A percentile compares a stretch with the other conserved stretches of the same genome.
Conservation (phyloP, 768 basidiomycete genomes). For the Paxillus rubicundulus region DNA sequence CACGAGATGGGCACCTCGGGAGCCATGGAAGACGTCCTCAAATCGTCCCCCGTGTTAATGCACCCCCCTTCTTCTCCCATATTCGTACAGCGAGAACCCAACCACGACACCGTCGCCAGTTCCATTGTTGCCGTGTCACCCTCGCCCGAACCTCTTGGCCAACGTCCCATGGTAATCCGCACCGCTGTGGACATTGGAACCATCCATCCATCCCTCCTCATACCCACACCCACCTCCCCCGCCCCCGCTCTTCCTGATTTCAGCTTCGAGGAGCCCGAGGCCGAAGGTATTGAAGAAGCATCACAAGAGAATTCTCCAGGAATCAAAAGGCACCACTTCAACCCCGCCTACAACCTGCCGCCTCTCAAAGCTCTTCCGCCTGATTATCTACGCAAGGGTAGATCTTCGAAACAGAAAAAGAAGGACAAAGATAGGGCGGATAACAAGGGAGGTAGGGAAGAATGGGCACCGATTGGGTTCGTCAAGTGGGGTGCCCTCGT, state of each 20-base stretch:
- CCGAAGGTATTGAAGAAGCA: conserved; percentile 21
- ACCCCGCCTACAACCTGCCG: conserved; percentile 53
- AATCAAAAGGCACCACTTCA: conserved; percentile 37
- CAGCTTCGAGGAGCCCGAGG: conserved; percentile 32
- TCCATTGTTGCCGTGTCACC: neutral
- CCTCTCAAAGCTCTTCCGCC: conserved; percentile 51
- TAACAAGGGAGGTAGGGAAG: conserved; percentile 54
- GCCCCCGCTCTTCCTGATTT: conserved; percentile 29
- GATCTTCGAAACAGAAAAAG: conserved; percentile 47
- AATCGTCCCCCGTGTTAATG: conserved; percentile 24
- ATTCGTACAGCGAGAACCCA: neutral
- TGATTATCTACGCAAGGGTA: conserved; percentile 52
- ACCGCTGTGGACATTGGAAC: conserved; percentile 29
- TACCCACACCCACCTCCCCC: conserved; percentile 39
- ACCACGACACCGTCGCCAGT: neutral
- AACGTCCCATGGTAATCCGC: conserved; percentile 20
- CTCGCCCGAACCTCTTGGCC: conserved; percentile 5
- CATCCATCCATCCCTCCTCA: conserved; percentile 29
- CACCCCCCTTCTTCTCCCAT: conserved; percentile 23
- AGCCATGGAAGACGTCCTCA: conserved; percentile 20
- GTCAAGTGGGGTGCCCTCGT: conserved; percentile 74
- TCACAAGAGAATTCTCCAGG: conserved; percentile 14
- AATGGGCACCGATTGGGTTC: conserved; percentile 63
- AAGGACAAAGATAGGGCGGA: conserved; percentile 52
- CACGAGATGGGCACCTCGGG: conserved; percentile 13